Evolutionary conservation across 768 basidiomycete species (phyloP).

Genomic region (Grammothele lineata): DNA sequence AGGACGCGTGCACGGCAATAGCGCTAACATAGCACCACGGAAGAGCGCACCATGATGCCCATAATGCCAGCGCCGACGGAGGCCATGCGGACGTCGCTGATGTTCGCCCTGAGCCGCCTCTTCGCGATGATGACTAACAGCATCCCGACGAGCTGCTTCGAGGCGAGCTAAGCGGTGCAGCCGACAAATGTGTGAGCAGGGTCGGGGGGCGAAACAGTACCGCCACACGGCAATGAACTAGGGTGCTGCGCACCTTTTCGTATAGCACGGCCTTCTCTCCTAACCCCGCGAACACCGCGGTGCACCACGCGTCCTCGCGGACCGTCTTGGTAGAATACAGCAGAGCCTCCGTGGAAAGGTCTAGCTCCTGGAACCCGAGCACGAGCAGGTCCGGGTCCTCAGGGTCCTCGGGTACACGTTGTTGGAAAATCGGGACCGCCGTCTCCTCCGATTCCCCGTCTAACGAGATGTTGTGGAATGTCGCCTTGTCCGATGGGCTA

Average conservation of each 20-base stretch:
- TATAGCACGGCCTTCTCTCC: constrained; percentile 61
- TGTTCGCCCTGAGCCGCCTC: constrained; percentile 43
- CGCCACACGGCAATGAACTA: background rate
- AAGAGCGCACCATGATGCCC: constrained; percentile 62
- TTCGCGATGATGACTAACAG: constrained; percentile 67
- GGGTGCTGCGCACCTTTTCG: constrained; percentile 48
- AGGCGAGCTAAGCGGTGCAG: constrained; percentile 46
- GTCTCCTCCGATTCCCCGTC: constrained; percentile 9
- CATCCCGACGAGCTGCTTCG: constrained; percentile 82
- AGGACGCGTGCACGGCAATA: too few species aligned
- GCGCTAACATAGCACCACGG: too few species aligned
- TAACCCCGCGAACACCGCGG: constrained; percentile 63
- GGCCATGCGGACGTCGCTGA: constrained; percentile 48
- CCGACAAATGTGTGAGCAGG: background rate
- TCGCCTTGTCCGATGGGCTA: background rate
- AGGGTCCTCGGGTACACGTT: constrained; percentile 16
- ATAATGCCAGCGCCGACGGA: constrained; percentile 70
- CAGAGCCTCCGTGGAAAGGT: constrained; percentile 73
- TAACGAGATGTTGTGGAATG: background rate
- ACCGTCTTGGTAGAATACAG: constrained; percentile 61
- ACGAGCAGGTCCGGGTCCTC: constrained; percentile 64
- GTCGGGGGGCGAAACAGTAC: background rate
- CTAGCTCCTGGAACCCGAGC: constrained; percentile 79
- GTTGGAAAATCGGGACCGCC: constrained; percentile 1
- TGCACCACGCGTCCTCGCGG: constrained; percentile 69